Percentiles rank a stretch among this genome's conserved stretches.
Conservation (phyloP, 2,329 filamentous ascomycete species). For the Ascochyta pisi region DNA sequence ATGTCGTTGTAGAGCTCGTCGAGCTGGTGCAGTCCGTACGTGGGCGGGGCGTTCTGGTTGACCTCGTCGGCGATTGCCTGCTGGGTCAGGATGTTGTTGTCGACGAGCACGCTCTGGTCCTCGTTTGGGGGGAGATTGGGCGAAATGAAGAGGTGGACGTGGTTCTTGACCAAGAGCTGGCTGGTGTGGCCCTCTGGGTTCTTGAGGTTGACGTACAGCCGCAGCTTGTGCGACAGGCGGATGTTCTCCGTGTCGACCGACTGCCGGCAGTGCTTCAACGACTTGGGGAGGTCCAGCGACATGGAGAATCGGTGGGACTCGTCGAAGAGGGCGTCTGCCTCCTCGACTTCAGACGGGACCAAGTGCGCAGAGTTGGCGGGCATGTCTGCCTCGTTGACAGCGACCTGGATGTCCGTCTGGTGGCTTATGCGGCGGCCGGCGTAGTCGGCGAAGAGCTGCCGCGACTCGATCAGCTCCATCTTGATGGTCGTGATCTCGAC, state of each 20-base stretch:
- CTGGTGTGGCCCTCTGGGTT: slow-evolving; percentile 96
- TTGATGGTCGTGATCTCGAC: slow-evolving; percentile 83
- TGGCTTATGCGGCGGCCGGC: slow-evolving; percentile 44
- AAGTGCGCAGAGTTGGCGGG: slow-evolving; percentile 39
- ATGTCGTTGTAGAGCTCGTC: slow-evolving; percentile 91
- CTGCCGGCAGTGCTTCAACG: slow-evolving; percentile 82
- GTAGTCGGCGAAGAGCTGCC: slow-evolving; percentile 54
- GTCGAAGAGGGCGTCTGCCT: slow-evolving; percentile 54
- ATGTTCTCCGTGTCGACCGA: slow-evolving; percentile 89
- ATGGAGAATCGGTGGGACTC: slow-evolving; percentile 67
- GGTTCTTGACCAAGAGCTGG: slow-evolving; percentile 89
- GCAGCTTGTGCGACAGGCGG: slow-evolving; percentile 90
- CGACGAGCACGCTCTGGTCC: slow-evolving; percentile 72
- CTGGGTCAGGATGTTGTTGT: slow-evolving; percentile 47
- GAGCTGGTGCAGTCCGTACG: slow-evolving; percentile 88
- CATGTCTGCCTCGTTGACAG: slow-evolving; percentile 45
- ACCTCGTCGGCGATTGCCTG: slow-evolving; percentile 62
- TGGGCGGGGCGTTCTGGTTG: slow-evolving; percentile 78
- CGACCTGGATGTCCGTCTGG: slow-evolving; percentile 42
- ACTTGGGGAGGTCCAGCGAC: slow-evolving; percentile 75
- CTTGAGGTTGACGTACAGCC: slow-evolving; percentile 86
- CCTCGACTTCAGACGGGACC: slow-evolving; percentile 34
- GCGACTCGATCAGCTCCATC: slow-evolving; percentile 75
- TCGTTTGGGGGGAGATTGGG: slow-evolving; percentile 90
- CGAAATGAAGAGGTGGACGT: slow-evolving; percentile 93